A percentile compares a stretch with the other conserved stretches of the same genome.
These are phyloP conservation scores for Candida michaelii DNA, from an alignment of 805 yeast species.

Conservation along the genomic window DNA sequence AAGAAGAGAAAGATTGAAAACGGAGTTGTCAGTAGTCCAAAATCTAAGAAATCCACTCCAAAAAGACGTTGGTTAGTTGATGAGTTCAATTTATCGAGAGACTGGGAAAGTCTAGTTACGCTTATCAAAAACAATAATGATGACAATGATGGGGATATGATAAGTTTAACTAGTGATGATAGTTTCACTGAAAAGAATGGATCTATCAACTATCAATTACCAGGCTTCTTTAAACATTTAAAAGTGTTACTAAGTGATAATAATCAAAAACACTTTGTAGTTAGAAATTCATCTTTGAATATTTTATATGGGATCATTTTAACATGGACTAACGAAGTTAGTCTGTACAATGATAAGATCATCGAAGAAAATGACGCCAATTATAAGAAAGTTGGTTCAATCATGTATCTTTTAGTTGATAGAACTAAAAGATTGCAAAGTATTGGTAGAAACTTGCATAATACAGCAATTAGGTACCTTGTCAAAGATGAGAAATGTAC, in stretches of 20 bases:
- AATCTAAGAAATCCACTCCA: constrained; percentile 20
- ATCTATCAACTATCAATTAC: constrained; percentile 24
- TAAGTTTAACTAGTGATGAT: constrained; percentile 17
- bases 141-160: constrained; percentile 18
- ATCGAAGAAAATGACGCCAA: constrained; percentile 10
- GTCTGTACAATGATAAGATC: constrained; percentile 12
- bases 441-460: constrained; percentile 54
- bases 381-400: constrained; percentile 35
- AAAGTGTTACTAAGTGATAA: constrained; percentile 31
- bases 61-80: constrained; percentile 58
- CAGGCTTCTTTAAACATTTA: constrained; percentile 29
- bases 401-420: constrained; percentile 51
- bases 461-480: constrained; percentile 51
- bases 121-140: constrained; percentile 42
- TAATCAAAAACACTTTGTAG: constrained; percentile 50
- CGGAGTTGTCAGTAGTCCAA: constrained; percentile 3
- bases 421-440: constrained; percentile 53
- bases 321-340: constrained; percentile 48
- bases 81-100: constrained; percentile 49
- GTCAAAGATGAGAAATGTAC: constrained; percentile 42
- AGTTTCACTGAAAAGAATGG: constrained; percentile 11
- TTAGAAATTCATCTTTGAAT: constrained; percentile 55
- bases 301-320: constrained; percentile 53
- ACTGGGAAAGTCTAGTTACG: constrained; percentile 47
- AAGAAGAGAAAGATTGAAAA: constrained; percentile 23